Evolutionary conservation across 1,139 yeast genomes (phyloP).

Genomic region (Wickerhamomyces sp.): DNA sequence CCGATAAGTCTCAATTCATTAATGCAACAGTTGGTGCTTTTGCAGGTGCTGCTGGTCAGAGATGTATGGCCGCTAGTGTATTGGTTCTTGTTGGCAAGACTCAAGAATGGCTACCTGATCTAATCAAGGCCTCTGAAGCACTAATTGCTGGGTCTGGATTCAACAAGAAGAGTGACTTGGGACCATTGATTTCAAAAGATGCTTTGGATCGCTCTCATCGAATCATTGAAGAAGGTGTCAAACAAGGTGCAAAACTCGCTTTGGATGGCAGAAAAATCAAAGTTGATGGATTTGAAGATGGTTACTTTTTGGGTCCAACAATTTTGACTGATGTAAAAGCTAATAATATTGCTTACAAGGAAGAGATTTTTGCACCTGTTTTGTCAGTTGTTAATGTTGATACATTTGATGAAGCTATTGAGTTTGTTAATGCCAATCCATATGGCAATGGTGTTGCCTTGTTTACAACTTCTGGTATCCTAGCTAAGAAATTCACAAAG

Average conservation of each 20-base stretch:
- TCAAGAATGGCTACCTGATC: slow-evolving; percentile 58
- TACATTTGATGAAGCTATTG: slow-evolving; percentile 69
- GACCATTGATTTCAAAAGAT: slow-evolving; percentile 66
- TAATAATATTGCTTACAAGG: slow-evolving; percentile 68
- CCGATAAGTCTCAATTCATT: slow-evolving; percentile 59
- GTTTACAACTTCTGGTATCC: slow-evolving; percentile 65
- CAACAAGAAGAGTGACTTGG: slow-evolving; percentile 55
- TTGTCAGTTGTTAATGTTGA: slow-evolving; percentile 59
- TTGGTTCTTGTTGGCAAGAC: slow-evolving; percentile 73
- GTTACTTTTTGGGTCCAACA: slow-evolving; percentile 75
- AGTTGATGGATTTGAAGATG: slow-evolving; percentile 52
- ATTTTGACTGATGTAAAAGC: slow-evolving; percentile 59
- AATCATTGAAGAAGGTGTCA: slow-evolving; percentile 51
- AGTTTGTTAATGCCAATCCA: slow-evolving; percentile 54
- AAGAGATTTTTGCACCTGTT: slow-evolving; percentile 77
- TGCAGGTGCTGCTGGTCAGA: slow-evolving; percentile 82
- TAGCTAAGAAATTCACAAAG: slow-evolving; percentile 66
- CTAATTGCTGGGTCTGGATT: slow-evolving; percentile 67
- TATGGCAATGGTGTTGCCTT: slow-evolving; percentile 75
- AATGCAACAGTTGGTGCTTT: slow-evolving; percentile 74
- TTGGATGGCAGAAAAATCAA: slow-evolving; percentile 60
- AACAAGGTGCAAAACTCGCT: slow-evolving; percentile 49
- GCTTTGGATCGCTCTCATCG: slow-evolving; percentile 49
- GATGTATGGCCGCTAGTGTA: slow-evolving; percentile 80
- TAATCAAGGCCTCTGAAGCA: slow-evolving; percentile 52